Evolutionary conservation across 1,139 yeast species (phyloP).

Genomic region (Hyphopichia pseudoburtonii): DNA sequence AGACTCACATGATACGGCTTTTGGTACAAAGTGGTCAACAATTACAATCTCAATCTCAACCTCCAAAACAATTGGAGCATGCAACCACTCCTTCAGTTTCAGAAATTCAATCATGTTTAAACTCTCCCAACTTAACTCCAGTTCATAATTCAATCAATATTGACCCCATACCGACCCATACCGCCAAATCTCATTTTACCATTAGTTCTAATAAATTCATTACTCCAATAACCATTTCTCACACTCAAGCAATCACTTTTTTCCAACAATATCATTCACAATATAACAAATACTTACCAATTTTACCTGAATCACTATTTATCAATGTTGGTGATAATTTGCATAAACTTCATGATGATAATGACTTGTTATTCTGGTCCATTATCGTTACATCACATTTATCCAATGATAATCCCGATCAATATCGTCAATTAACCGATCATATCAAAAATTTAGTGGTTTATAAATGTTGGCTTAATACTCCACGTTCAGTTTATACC

Average conservation of each 20-base stretch:
- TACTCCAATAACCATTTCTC: conserved; percentile 24
- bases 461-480: conserved; percentile 44
- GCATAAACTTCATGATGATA: conserved; percentile 25
- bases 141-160: conserved; percentile 7
- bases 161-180: conserved; percentile 13
- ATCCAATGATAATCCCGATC: conserved; percentile 17
- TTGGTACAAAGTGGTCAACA: conserved; percentile 20
- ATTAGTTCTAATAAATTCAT: conserved; percentile 14
- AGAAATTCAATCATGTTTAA: conserved; percentile 31
- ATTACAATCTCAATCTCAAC: conserved; percentile 6
- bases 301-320: conserved; percentile 41
- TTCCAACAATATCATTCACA: conserved; percentile 33
- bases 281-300: conserved; percentile 40
- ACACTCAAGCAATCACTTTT: conserved; percentile 26
- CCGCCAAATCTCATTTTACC: conserved; percentile 13
- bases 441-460: conserved; percentile 44
- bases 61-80: not conserved
- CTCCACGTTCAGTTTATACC: conserved; percentile 46
- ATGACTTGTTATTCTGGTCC: conserved; percentile 44
- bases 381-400: conserved; percentile 37
- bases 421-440: conserved; percentile 26
- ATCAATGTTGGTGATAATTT: conserved; percentile 22
- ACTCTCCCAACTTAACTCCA: conserved; percentile 14
- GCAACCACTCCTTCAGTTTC: conserved; percentile 23
- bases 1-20: conserved; percentile 23